These are phyloP conservation scores for Coccomyxa sp. DNA, from an alignment of 139 green algal genomes.

Conservation along the genomic window DNA sequence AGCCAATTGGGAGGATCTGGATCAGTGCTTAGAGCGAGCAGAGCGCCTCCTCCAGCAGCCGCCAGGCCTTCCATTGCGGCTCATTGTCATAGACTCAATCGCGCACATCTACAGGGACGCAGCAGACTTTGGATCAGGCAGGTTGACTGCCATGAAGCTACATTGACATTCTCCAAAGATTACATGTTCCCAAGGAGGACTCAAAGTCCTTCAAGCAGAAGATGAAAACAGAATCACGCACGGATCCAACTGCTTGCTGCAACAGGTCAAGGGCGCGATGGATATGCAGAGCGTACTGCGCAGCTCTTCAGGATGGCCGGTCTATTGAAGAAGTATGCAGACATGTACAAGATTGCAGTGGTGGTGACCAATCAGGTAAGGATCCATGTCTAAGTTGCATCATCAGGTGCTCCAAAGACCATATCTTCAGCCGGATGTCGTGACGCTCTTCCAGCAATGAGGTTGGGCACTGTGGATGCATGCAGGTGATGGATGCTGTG, in stretches of 20 bases:
- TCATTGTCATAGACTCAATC: slow-evolving; percentile 77
- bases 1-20: slow-evolving; percentile 29
- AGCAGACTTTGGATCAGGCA: not conserved
- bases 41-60: slow-evolving; percentile 1
- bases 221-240: not conserved
- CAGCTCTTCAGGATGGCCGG: slow-evolving; percentile 51
- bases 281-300: slow-evolving; percentile 46
- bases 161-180: not conserved
- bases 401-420: not conserved
- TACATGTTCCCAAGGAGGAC: not conserved
- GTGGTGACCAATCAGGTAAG: slow-evolving; percentile 61
- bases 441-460: not conserved
- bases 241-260: not conserved
- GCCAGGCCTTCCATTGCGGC: slow-evolving; percentile 19
- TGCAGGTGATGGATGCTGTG: slow-evolving; percentile 18
- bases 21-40: slow-evolving; percentile 28
- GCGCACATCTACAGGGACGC: slow-evolving; percentile 57
- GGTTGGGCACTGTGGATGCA: not conserved
- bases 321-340: slow-evolving; percentile 37
- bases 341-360: slow-evolving; percentile 48
- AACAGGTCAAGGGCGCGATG: not conserved
- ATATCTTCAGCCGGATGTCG: not conserved
- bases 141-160: not conserved
- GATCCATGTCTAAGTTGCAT: not conserved
- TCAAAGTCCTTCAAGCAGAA: no score